These are phyloP conservation scores for Leccinum incarnatum DNA, from an alignment of 768 basidiomycete genomes.

Conservation along the genomic window DNA sequence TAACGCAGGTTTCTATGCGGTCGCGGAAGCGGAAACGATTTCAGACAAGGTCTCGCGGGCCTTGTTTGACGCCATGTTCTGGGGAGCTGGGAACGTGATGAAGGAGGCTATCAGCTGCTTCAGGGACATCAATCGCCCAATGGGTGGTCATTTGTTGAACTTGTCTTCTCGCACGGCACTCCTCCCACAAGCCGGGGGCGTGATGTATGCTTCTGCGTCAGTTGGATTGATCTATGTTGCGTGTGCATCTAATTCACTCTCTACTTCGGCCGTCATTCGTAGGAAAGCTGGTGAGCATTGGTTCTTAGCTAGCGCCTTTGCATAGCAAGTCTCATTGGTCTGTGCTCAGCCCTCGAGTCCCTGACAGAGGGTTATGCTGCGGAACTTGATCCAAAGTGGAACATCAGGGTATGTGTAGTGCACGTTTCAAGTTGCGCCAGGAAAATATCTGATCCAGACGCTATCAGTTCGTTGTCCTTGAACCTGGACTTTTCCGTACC, in stretches of 20 bases:
- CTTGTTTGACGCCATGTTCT: constrained; percentile 38
- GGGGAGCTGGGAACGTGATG: constrained; percentile 33
- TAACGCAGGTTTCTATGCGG: constrained; percentile 37
- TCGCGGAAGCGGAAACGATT: constrained; percentile 73
- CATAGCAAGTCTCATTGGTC: not conserved
- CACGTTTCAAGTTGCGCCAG: not conserved
- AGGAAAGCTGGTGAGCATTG: constrained; percentile 21
- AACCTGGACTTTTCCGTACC: constrained; percentile 28
- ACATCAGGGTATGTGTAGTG: constrained; percentile 31
- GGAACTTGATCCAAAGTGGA: constrained; percentile 37
- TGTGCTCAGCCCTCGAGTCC: constrained; percentile 30
- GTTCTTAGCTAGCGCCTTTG: not conserved
- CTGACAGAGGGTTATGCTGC: constrained; percentile 29
- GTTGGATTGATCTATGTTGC: constrained; percentile 4
- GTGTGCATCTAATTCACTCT: not conserved
- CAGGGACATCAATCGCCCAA: constrained; percentile 36
- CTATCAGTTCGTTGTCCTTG: constrained; percentile 19
- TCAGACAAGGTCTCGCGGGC: constrained; percentile 78
- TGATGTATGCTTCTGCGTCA: constrained; percentile 29
- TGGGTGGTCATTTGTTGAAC: constrained; percentile 36
- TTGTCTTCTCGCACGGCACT: constrained; percentile 32
- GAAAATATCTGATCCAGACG: not conserved
- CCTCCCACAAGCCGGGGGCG: constrained; percentile 13
- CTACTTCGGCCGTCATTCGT: not conserved
- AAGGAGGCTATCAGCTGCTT: constrained; percentile 34